phyloP scores from a whole-genome alignment of 164 flowering plant species.

The Nymphaea thermarum region DNA sequence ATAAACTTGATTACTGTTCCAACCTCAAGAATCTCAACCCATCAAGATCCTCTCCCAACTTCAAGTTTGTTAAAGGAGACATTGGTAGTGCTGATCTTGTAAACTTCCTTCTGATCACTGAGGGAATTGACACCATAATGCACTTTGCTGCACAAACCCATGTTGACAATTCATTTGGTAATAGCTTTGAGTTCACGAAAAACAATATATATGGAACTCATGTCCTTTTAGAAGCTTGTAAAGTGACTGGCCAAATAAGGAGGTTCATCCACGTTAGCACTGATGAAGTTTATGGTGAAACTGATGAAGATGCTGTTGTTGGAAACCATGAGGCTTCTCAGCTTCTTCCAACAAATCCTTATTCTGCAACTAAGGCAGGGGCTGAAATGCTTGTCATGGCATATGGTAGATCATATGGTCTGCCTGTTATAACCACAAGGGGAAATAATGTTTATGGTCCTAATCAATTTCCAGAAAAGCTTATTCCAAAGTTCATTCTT shows the following conservation, averaged over 20 bases:
- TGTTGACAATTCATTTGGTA: slow-evolving; percentile 76
- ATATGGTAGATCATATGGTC: slow-evolving; percentile 63
- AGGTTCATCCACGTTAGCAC: slow-evolving; percentile 79
- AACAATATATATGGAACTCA: slow-evolving; percentile 77
- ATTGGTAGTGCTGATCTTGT: slow-evolving; percentile 72
- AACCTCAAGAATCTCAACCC: slow-evolving; percentile 59
- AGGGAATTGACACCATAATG: slow-evolving; percentile 68
- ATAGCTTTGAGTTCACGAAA: slow-evolving; percentile 76
- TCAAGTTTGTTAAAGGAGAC: slow-evolving; percentile 76
- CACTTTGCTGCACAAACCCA: slow-evolving; percentile 81
- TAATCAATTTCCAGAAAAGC: slow-evolving; percentile 68
- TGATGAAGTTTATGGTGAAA: slow-evolving; percentile 79
- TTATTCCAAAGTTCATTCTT: slow-evolving; percentile 68
- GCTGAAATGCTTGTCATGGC: slow-evolving; percentile 90
- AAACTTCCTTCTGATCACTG: slow-evolving; percentile 63
- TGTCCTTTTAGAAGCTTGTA: slow-evolving; percentile 74
- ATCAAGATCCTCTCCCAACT: slow-evolving; percentile 48
- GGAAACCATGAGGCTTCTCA: slow-evolving; percentile 80
- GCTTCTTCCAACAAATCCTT: slow-evolving; percentile 70
- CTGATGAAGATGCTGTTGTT: slow-evolving; percentile 68
- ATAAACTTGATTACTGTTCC: slow-evolving; percentile 76
- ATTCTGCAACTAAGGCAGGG: slow-evolving; percentile 79
- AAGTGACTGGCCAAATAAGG: slow-evolving; percentile 64
- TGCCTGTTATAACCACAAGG: slow-evolving; percentile 67
- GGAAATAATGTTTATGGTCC: slow-evolving; percentile 82